phyloP scores from a whole-genome alignment of 73 alveolate genomes.

The Paramecium primaurelia region DNA sequence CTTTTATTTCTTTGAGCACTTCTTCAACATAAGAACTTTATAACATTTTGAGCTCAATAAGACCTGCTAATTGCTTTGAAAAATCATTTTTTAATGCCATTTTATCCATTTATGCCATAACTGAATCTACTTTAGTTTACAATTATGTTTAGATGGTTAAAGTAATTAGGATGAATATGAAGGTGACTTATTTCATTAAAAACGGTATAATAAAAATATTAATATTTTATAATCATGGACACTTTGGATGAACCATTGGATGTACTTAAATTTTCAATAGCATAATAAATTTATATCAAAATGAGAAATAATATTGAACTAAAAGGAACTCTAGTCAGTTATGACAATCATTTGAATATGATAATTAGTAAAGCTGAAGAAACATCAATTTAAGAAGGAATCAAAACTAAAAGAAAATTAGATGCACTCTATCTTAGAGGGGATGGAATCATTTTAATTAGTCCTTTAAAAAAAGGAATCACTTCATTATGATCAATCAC shows the following conservation, averaged over 20 bases:
- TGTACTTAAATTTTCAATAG: not conserved
- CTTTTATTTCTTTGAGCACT: not conserved
- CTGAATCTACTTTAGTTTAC: not conserved
- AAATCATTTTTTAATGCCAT: slow-evolving; percentile 13
- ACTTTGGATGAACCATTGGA: not conserved
- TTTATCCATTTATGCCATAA: slow-evolving; percentile 32
- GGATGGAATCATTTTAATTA: slow-evolving; percentile 9
- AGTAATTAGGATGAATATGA: not conserved
- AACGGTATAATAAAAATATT: not conserved
- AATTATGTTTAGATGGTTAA: not conserved
- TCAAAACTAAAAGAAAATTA: not conserved
- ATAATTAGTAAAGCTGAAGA: not conserved
- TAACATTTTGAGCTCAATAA: slow-evolving; percentile 17
- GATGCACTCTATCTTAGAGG: slow-evolving; percentile 20
- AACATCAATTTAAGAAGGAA: not conserved
- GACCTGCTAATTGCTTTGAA: slow-evolving; percentile 33
- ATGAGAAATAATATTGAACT: not conserved
- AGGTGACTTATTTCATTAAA: not conserved
- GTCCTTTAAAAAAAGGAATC: slow-evolving; percentile 17
- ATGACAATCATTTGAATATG: slow-evolving; percentile 1
- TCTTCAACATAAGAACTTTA: slow-evolving; percentile 36
- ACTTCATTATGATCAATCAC: not conserved
- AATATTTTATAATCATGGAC: not conserved
- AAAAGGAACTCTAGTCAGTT: not conserved
- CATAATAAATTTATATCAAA: not conserved